phyloP scores from a whole-genome alignment of 2,329 filamentous ascomycete genomes.

The Epichloe gansuensis region DNA sequence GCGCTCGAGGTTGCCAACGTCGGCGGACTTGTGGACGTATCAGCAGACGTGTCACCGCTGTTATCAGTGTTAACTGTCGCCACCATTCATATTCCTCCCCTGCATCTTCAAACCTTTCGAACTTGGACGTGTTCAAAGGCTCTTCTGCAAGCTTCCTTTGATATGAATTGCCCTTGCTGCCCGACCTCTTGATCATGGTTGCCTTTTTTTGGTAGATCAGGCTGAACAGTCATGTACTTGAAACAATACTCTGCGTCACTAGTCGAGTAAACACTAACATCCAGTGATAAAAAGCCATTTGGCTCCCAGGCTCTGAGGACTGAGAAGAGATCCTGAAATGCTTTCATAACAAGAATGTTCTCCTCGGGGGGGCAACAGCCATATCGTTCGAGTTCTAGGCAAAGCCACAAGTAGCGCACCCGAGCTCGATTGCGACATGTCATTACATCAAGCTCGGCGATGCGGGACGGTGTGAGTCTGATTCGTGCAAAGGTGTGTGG shows the following conservation, averaged over 20 bases:
- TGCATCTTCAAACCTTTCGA: neutral
- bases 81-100: conserved; percentile 15
- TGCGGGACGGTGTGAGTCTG: conserved; percentile 16
- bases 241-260: conserved; percentile 24
- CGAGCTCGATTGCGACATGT: conserved; percentile 12
- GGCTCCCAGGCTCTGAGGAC: conserved; percentile 20
- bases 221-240: conserved; percentile 18
- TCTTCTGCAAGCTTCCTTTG: too few relatives aligned
- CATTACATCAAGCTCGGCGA: conserved; percentile 17
- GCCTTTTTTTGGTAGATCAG: conserved; percentile 15
- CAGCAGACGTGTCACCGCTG: conserved; percentile 20
- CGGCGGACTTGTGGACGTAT: conserved; percentile 25
- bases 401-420: conserved; percentile 18
- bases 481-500: conserved; percentile 17
- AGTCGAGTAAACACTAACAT: conserved; percentile 25
- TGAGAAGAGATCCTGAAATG: conserved; percentile 19
- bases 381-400: conserved; percentile 16
- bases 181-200: conserved; percentile 7
- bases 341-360: conserved; percentile 15
- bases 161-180: neutral
- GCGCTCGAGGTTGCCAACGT: conserved; percentile 19
- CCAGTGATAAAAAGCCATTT: conserved; percentile 20
- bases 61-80: conserved; percentile 20
- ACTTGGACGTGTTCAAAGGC: too few relatives aligned
- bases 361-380: conserved; percentile 13